Base-by-base conservation (phyloP, 345 rosid genomes). In the Carallia brachiata region DNA sequence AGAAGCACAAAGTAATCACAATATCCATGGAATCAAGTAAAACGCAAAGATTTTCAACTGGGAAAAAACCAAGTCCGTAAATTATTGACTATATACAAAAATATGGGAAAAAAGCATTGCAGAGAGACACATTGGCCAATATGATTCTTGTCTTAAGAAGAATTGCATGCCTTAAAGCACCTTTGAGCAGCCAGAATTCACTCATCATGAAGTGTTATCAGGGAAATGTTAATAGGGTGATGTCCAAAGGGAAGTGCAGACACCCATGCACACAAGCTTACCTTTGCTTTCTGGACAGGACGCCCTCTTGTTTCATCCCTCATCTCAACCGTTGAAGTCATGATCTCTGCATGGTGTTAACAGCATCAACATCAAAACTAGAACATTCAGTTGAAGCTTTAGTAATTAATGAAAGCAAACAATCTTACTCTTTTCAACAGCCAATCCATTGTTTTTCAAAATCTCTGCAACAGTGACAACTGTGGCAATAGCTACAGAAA, bases 391-490 rank as follows among this genome's bases (percentile, higher is more conserved):
- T 34, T 10, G 47, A 19, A 32, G 28, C 30, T 34, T 66, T 17
- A 39, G 1, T 28, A 23, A 5, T 30, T 44, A 8, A 71, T 37
- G 48, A 31, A 68, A 62, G 56, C 3, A 23, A 36, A 50, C 70
- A 57, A 80, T 6, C 93, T 63, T 85, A 90, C 93, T 90, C 89
- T 82, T 89, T 80, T 88, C 96, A 59, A 89, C 84, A 69, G 96
- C 98, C 79, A 90, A 81, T 63, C 94, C 96, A 78, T 80, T 87
- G 79, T 90, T 93, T 83, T 93, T 93, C 65, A 93, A 85, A 66
- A 93, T 93, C 74, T 89, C 97, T 10, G 96, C 88, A 61, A 93
- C 79, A 3, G 96, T 90, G 63, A 93, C 96, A 55, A 86, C 97
- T 0, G 95, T 93, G 15, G 92, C 92, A 62, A 89, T 90, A 70